These are phyloP conservation scores for Pseudonitzschia multistriata DNA, from an alignment of 108 stramenopile species.

Conservation along the genomic window DNA sequence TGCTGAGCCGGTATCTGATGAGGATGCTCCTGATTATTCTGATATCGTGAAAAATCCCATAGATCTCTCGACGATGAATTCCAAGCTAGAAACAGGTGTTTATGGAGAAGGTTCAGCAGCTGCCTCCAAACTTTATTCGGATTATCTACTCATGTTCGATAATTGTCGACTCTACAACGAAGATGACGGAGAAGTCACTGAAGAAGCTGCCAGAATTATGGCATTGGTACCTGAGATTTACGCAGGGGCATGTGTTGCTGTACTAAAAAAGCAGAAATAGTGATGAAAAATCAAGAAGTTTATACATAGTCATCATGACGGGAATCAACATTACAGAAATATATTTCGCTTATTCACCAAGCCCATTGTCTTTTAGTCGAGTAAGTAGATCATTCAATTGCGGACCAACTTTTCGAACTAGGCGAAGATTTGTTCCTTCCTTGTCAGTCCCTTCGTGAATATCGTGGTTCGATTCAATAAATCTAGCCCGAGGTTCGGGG, in stretches of 20 bases:
- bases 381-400: neutral
- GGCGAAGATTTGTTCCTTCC: neutral
- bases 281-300: neutral
- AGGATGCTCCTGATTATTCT: conserved; percentile 70
- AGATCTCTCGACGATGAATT: conserved; percentile 67
- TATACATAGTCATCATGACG: neutral
- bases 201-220: conserved; percentile 66
- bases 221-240: conserved; percentile 58
- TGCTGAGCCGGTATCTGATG: conserved; percentile 64
- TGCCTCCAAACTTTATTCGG: conserved; percentile 53
- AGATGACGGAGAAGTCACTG: conserved; percentile 60
- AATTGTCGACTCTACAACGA: conserved; percentile 73
- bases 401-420: conserved; percentile 10
- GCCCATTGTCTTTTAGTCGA: conserved; percentile 16
- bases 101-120: conserved; percentile 74
- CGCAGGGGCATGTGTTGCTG: conserved; percentile 35
- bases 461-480: neutral
- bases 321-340: neutral
- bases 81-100: conserved; percentile 63
- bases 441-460: neutral
- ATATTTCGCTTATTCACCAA: conserved; percentile 7
- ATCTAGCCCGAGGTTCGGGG: too few species aligned
- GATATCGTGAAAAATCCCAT: conserved; percentile 69
- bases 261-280: conserved; percentile 29
- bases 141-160: conserved; percentile 72